A percentile compares a stretch with the other conserved stretches of the same genome.
phyloP scores from a whole-genome alignment of 139 green algal species.

The Haematococcus sp. region DNA sequence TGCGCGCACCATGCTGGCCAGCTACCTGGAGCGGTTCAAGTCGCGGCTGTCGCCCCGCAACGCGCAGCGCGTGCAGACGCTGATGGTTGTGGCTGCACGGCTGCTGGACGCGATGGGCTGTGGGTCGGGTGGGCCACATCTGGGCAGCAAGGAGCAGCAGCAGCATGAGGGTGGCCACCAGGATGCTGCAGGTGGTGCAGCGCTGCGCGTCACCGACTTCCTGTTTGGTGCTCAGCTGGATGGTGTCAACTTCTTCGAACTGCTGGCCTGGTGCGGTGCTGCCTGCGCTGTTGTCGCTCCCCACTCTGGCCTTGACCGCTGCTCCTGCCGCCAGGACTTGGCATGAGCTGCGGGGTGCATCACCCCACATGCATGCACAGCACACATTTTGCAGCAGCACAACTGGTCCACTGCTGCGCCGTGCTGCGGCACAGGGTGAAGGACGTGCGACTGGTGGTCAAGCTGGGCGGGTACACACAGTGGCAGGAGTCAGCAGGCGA shows the following conservation, averaged over 20 bases:
- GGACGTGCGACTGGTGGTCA: constrained; percentile 82
- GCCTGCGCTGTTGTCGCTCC: not conserved
- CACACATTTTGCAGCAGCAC: too few species aligned
- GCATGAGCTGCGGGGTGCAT: too few species aligned
- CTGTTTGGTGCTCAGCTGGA: constrained; percentile 59
- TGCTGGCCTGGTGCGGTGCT: constrained; percentile 40
- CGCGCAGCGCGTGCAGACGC: constrained; percentile 64
- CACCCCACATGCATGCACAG: too few species aligned
- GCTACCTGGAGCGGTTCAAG: constrained; percentile 74
- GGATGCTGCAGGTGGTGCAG: too few species aligned
- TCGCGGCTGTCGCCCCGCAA: constrained; percentile 66
- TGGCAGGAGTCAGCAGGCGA: not conserved
- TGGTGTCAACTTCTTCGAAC: constrained; percentile 89
- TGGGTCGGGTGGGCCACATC: too few species aligned
- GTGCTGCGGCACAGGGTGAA: constrained; percentile 46
- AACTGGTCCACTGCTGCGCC: too few species aligned
- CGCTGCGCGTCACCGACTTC: constrained; percentile 6
- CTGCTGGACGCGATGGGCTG: constrained; percentile 17
- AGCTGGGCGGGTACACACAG: constrained; percentile 51
- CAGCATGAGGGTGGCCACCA: too few species aligned
- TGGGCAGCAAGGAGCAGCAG: too few species aligned
- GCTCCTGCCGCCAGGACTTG: too few species aligned
- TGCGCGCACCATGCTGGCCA: constrained; percentile 11
- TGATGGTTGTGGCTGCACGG: constrained; percentile 34
- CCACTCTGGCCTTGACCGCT: not conserved